A percentile compares a stretch with the other conserved stretches of the same genome.
phyloP scores from a whole-genome alignment of 306 rosid genomes.

The Castanea crenata region DNA sequence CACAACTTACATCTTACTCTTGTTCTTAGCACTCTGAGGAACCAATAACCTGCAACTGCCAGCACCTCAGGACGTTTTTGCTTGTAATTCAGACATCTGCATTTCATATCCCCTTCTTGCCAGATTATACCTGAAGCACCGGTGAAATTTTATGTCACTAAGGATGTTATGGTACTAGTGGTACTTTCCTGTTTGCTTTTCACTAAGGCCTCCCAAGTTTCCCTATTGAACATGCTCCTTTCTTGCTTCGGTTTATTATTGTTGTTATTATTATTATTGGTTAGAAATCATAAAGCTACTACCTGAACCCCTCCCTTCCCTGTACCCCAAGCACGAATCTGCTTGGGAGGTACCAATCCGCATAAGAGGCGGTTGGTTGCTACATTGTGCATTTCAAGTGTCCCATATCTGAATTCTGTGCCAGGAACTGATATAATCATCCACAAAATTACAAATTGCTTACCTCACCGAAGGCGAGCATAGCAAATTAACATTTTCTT shows the following conservation, averaged over 20 bases:
- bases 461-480: neutral
- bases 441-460: neutral
- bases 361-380: too few relatives aligned
- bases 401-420: neutral
- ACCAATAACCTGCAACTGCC: neutral
- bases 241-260: neutral
- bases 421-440: neutral
- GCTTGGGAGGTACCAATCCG: too few relatives aligned
- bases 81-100: neutral
- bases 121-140: neutral
- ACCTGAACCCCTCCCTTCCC: too few relatives aligned
- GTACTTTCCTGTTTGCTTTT: neutral
- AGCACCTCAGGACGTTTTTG: neutral
- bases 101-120: neutral
- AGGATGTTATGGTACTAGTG: neutral
- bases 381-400: neutral
- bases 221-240: neutral
- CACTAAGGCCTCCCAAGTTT: neutral
- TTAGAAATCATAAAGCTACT: too few relatives aligned
- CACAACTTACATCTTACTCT: neutral
- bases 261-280: too few relatives aligned
- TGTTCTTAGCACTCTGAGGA: neutral
- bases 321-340: too few relatives aligned
- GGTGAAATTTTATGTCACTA: neutral
- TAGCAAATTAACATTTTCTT: neutral